Evolutionary conservation across 2,329 filamentous ascomycete species (phyloP).

Genomic region (Neonectria sp.): DNA sequence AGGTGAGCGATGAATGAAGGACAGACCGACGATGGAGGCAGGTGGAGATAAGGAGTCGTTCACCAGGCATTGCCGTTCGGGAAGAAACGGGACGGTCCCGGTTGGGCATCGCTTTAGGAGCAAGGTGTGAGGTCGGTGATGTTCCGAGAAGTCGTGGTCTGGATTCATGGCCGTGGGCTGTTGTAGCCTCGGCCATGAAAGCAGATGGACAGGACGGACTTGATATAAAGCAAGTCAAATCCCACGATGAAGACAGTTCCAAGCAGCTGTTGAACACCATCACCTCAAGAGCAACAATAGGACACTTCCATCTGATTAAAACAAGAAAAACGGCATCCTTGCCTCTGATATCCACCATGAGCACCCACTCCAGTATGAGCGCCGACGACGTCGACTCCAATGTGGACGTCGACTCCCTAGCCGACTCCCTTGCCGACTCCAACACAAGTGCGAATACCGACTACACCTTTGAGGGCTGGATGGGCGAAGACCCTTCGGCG

Average conservation of each 20-base stretch:
- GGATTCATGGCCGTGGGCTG: conserved; percentile 17
- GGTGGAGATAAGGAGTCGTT: conserved; percentile 19
- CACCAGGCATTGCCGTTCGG: conserved; percentile 8
- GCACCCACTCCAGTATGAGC: neutral
- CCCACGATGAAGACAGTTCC: neutral
- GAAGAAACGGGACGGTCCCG: conserved; percentile 21
- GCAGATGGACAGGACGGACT: neutral
- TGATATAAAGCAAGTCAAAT: conserved; percentile 21
- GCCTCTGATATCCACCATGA: conserved; percentile 6
- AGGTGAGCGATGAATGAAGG: conserved; percentile 23
- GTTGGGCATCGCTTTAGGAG: conserved; percentile 7
- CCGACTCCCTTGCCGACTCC: neutral
- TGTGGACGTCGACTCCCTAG: conserved; percentile 5
- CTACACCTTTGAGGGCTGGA: conserved; percentile 55
- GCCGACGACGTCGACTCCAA: neutral
- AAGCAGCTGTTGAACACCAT: neutral
- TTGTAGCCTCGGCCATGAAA: neutral
- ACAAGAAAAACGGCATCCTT: neutral
- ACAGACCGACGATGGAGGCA: conserved; percentile 15
- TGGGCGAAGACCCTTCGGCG: conserved; percentile 59
- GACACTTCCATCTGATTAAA: conserved; percentile 1
- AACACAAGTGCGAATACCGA: neutral
- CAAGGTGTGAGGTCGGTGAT: conserved; percentile 18
- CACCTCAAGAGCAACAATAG: conserved; percentile 5
- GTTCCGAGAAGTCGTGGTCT: conserved; percentile 13